Percentiles rank a stretch among this genome's conserved stretches.
Conservation (phyloP, 768 basidiomycete species). For the Gloeopeniophorella convolvens region DNA sequence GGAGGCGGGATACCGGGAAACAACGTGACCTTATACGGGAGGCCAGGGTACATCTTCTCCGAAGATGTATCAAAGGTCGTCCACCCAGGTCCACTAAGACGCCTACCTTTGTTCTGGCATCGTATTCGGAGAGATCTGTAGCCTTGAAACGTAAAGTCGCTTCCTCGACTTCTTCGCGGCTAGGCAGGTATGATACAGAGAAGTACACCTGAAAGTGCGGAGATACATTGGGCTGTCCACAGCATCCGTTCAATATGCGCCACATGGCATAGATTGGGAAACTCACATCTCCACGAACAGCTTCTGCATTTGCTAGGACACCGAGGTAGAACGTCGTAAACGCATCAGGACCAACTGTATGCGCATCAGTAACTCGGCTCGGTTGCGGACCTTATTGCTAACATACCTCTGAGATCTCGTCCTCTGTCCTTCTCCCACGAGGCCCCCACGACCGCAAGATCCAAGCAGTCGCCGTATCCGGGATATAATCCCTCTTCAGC, state of each 20-base stretch:
- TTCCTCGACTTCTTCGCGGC: constrained; percentile 59
- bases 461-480: constrained; percentile 76
- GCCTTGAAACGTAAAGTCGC: constrained; percentile 60
- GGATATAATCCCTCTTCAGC: constrained; percentile 86
- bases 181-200: constrained; percentile 68
- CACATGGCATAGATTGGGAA: background rate
- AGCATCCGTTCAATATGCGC: background rate
- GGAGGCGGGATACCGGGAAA: constrained; percentile 46
- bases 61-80: too few species aligned
- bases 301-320: constrained; percentile 45
- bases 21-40: constrained; percentile 54
- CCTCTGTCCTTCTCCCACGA: constrained; percentile 77
- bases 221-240: background rate
- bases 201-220: constrained; percentile 74
- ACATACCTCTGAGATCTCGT: constrained; percentile 64
- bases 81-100: too few species aligned
- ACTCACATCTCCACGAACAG: constrained; percentile 36
- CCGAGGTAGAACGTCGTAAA: constrained; percentile 82
- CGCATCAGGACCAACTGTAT: constrained; percentile 62
- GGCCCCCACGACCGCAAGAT: constrained; percentile 72
- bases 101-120: constrained; percentile 23
- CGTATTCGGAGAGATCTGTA: constrained; percentile 34
- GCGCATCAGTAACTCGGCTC: constrained; percentile 6
- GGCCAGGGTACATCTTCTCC: constrained; percentile 22
- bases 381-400: background rate